phyloP scores from a whole-genome alignment of 106 monocot genomes.

The Dendrobium nobile region DNA sequence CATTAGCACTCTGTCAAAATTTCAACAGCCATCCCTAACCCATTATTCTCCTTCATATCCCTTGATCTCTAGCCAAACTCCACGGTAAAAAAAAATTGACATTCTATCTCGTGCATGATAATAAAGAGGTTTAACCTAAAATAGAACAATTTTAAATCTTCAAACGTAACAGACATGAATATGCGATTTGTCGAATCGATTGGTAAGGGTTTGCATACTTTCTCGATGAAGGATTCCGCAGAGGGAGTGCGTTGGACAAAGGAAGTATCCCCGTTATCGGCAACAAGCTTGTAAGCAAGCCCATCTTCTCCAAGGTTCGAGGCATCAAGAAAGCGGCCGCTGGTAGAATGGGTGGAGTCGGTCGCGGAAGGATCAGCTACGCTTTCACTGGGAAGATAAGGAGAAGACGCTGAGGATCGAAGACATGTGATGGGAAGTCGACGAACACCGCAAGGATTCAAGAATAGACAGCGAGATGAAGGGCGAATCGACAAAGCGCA shows the following conservation, averaged over 20 bases:
- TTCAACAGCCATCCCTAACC: not conserved
- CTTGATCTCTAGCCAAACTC: not conserved
- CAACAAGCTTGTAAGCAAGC: not conserved
- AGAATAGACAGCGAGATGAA: not conserved
- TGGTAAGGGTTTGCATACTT: slow-evolving; percentile 5
- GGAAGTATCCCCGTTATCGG: not conserved
- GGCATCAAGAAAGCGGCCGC: not conserved
- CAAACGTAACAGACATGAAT: not conserved
- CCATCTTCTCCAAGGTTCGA: not conserved
- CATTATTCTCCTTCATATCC: not conserved
- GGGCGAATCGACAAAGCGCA: not conserved
- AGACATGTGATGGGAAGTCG: slow-evolving; percentile 1
- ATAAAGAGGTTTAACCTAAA: not conserved
- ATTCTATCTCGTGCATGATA: not conserved
- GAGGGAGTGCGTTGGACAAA: not conserved
- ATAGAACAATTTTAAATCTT: not conserved
- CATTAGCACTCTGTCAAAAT: not conserved
- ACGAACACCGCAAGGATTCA: not conserved
- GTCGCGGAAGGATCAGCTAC: not conserved
- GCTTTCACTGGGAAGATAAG: not conserved
- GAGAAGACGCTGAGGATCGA: not conserved
- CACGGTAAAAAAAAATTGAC: not conserved
- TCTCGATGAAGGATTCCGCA: slow-evolving; percentile 27
- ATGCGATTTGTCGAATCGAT: not conserved
- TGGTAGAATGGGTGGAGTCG: not conserved